phyloP scores from a whole-genome alignment of 306 rosid species.

The Arachis hypogaea region DNA sequence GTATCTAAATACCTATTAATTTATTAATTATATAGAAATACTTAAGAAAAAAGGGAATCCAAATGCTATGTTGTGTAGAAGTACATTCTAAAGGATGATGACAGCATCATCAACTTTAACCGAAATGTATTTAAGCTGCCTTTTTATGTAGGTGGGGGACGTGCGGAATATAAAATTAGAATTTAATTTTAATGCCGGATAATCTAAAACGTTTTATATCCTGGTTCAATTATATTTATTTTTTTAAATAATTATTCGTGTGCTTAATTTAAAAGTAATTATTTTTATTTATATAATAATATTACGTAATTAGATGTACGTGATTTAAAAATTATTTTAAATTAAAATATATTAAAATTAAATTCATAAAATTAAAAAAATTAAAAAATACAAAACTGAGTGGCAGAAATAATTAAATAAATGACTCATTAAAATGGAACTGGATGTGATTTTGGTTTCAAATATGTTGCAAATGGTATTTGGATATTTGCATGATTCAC shows the following conservation, averaged over 20 bases:
- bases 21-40: too few relatives aligned
- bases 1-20: too few relatives aligned
- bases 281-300: too few relatives aligned
- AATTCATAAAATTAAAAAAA: not conserved
- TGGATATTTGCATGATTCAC: conserved; percentile 32
- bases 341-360: too few relatives aligned
- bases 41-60: too few relatives aligned
- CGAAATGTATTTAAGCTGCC: conserved; percentile 29
- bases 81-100: conserved; percentile 21
- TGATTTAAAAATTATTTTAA: too few relatives aligned
- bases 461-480: conserved; percentile 13
- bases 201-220: too few relatives aligned
- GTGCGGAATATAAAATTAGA: not conserved
- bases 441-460: conserved; percentile 35
- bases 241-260: too few relatives aligned
- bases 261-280: too few relatives aligned
- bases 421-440: not conserved
- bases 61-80: conserved; percentile 5
- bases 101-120: conserved; percentile 34
- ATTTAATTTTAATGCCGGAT: too few relatives aligned
- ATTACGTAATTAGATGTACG: too few relatives aligned
- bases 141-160: conserved; percentile 28
- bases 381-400: not conserved
- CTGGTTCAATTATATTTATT: too few relatives aligned
- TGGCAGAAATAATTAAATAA: conserved; percentile 1